Evolutionary conservation across 108 stramenopile genomes (phyloP), one percentile per base, ranked within the genome.

Genomic region (Conticribra guillardii): DNA sequence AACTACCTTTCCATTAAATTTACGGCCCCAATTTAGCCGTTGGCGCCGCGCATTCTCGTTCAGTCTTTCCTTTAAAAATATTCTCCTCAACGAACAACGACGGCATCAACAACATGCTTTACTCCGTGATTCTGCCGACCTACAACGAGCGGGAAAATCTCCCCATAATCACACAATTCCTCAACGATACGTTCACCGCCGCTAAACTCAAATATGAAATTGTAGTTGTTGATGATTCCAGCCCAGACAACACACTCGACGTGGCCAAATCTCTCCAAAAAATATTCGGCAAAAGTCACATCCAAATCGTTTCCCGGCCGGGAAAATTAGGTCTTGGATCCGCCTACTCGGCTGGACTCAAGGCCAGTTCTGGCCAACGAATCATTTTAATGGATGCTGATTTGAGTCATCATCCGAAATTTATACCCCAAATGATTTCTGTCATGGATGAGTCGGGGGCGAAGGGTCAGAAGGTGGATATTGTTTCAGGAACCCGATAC

Each of bases 311-410:
- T 0, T 90, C 94, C 30, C 85, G 99, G 34, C 60, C 88, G 2
- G 98, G 97, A 7, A 99, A 99, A 60, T 57, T 98, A 34, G 99
- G 99, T 7, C 74, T 99, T 2, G 99, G 99, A 11, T 91, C 91
- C 0, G 99, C 99, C 17, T 99, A 99, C 77, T 81, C 89, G 29
- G 97, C 93, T 33, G 98, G 94, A 18, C 76, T 98, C 29, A 85
- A 92, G 58, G 84, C 79, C 33, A 73, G 73, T 29, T 91, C 85
- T 31, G 96, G 97, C 11, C 80, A 95, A 21, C 84, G 92, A 37
- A 95, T 98, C 49, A 73, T 99, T 50, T 76, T 99, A 18, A 98
- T 99, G 98, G 99, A 99, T 76, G 99, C 98, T 0, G 99, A 99
- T 69, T 67, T 99, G 64, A 89, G 87, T 34, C 99, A 99, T 76